phyloP scores from a whole-genome alignment of 805 yeast species.

The Wickerhamiella bombiphila region DNA sequence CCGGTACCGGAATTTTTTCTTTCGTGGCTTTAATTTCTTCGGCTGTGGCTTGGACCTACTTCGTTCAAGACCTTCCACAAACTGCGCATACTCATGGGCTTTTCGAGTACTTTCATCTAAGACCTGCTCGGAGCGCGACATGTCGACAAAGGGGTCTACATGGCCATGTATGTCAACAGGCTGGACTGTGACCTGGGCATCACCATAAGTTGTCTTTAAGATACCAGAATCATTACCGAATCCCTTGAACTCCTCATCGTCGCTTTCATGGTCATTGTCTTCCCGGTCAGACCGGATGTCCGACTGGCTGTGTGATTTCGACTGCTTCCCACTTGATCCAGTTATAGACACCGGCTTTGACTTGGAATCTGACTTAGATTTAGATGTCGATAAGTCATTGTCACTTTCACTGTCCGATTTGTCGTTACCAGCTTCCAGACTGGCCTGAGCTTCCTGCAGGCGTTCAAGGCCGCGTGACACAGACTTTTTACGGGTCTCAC shows the following conservation, averaged over 20 bases:
- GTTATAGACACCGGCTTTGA: no score
- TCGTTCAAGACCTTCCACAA: constrained; percentile 37
- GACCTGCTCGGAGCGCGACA: constrained; percentile 51
- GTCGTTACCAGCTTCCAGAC: constrained; percentile 23
- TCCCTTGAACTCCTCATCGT: constrained; percentile 30
- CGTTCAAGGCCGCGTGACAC: constrained; percentile 49
- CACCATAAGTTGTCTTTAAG: constrained; percentile 31
- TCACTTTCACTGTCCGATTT: constrained; percentile 18
- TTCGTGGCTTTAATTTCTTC: constrained; percentile 26
- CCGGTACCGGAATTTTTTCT: constrained; percentile 70
- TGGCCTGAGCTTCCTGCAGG: constrained; percentile 35
- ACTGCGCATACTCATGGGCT: constrained; percentile 71
- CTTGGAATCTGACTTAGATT: no score
- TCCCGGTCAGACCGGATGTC: constrained; percentile 12
- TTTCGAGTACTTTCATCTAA: constrained; percentile 58
- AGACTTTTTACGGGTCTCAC: constrained; percentile 57
- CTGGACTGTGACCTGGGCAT: constrained; percentile 43
- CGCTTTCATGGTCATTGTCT: constrained; percentile 16
- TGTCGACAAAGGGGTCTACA: constrained; percentile 52
- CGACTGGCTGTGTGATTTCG: no score
- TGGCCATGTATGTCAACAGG: constrained; percentile 34
- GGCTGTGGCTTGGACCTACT: constrained; percentile 12
- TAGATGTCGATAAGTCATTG: no score
- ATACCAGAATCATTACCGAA: constrained; percentile 30
- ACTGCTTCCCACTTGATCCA: no score